Evolutionary conservation across 116 monocot species (phyloP).

Genomic region (Iris pallida): DNA sequence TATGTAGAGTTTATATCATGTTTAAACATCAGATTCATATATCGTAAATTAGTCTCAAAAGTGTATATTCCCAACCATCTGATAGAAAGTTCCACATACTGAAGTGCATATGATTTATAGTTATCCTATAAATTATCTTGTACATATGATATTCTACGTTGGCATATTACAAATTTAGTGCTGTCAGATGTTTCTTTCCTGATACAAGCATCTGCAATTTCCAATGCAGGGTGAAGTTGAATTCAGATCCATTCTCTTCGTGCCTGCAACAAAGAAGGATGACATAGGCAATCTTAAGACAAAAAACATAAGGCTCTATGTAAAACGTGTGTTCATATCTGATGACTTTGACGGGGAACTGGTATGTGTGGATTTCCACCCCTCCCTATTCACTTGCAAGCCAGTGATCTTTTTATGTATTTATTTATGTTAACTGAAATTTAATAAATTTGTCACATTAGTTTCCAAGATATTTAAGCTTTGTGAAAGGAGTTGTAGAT

Average conservation of each 20-base stretch:
- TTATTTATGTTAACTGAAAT: constrained; percentile 3
- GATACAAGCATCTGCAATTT: no score
- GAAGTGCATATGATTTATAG: no score
- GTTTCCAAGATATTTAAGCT: constrained; percentile 97
- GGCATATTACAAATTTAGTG: no score
- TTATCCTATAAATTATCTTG: no score
- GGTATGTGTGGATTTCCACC: constrained; percentile 29
- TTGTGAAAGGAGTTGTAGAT: constrained; percentile 98
- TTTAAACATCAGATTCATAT: no score
- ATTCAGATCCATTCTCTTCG: constrained; percentile 90
- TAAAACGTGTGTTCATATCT: constrained; percentile 96
- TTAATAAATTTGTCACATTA: constrained; percentile 20
- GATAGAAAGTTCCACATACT: no score
- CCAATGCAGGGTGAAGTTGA: constrained; percentile 88
- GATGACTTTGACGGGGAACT: constrained; percentile 98
- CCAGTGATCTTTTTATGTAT: neutral
- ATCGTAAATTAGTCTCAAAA: no score
- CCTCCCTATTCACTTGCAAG: neutral
- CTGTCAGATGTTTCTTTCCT: no score
- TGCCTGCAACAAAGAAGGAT: constrained; percentile 72
- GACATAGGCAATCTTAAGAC: constrained; percentile 72
- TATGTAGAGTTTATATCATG: no score
- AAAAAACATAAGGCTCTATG: constrained; percentile 94
- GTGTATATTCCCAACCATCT: no score
- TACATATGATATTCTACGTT: no score